Percentiles rank a stretch among this genome's conserved stretches.
These are phyloP conservation scores for Aspergillus hiratsukae DNA, from an alignment of 2,329 filamentous ascomycete species.

Conservation along the genomic window DNA sequence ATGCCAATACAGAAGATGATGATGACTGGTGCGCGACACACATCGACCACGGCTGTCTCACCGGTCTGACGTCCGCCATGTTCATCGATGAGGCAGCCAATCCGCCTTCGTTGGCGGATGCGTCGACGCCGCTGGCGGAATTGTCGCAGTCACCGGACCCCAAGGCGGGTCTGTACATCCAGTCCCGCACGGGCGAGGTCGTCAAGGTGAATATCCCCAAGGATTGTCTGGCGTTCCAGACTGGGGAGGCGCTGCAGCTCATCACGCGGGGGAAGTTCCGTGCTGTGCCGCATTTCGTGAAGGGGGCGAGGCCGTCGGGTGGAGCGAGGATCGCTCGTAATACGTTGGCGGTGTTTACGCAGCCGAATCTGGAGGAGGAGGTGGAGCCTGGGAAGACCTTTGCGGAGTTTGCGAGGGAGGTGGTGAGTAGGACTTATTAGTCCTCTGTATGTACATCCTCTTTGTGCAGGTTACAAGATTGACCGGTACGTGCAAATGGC, in stretches of 20 bases:
- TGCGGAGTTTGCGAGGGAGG: conserved; percentile 70
- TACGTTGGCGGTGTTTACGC: conserved; percentile 93
- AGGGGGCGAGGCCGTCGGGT: conserved; percentile 61
- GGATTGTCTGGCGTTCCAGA: conserved; percentile 94
- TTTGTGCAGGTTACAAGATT: not conserved
- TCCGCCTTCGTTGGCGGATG: conserved; percentile 29
- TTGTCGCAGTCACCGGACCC: conserved; percentile 74
- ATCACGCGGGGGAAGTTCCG: conserved; percentile 90
- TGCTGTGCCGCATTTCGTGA: conserved; percentile 93
- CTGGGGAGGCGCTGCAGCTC: conserved; percentile 81
- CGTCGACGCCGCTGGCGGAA: conserved; percentile 55
- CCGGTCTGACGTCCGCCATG: conserved; percentile 91
- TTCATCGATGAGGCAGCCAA: conserved; percentile 73
- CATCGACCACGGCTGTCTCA: conserved; percentile 87
- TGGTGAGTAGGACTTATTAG: conserved; percentile 64
- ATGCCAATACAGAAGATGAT: conserved; percentile 36
- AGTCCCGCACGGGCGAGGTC: conserved; percentile 72
- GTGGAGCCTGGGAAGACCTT: conserved; percentile 71
- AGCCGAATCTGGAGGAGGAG: conserved; percentile 77
- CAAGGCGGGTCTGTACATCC: conserved; percentile 86
- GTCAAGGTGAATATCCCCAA: conserved; percentile 90
- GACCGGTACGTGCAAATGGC: not conserved
- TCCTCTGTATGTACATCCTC: not conserved
- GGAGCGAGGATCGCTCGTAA: conserved; percentile 65
- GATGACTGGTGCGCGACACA: conserved; percentile 87